phyloP scores from a whole-genome alignment of 1,284 basidiomycete species.

The Wolfiporia cocos region DNA sequence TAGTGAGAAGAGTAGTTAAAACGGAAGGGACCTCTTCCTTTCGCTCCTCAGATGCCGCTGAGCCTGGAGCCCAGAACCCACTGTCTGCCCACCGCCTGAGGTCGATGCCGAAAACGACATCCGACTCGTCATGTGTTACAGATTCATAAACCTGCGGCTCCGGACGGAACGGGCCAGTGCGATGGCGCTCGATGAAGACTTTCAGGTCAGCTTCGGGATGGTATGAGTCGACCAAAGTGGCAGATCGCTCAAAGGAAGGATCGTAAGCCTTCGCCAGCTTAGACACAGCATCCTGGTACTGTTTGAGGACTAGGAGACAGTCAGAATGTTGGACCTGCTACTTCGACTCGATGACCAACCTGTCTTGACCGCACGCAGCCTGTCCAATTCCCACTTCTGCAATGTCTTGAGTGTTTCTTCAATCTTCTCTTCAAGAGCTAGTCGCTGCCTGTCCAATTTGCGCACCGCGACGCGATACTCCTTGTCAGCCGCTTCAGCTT shows the following conservation, averaged over 20 bases:
- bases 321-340: constrained; percentile 6
- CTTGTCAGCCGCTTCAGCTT: constrained; percentile 75
- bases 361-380: constrained; percentile 78
- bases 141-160: constrained; percentile 80
- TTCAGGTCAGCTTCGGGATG: constrained; percentile 81
- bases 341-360: constrained; percentile 34
- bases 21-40: constrained; percentile 71
- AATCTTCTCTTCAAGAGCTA: constrained; percentile 79
- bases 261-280: constrained; percentile 65
- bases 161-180: constrained; percentile 87
- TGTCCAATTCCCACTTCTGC: constrained; percentile 82
- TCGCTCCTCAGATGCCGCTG: constrained; percentile 38
- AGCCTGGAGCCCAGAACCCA: constrained; percentile 41
- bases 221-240: constrained; percentile 73
- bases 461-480: constrained; percentile 72
- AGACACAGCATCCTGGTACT: constrained; percentile 75
- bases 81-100: constrained; percentile 82
- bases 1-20: constrained; percentile 61
- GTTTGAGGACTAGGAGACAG: constrained; percentile 61
- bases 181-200: constrained; percentile 82
- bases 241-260: constrained; percentile 61
- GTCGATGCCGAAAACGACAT: constrained; percentile 87
- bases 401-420: constrained; percentile 76
- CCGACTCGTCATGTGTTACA: constrained; percentile 71
- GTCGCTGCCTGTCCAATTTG: constrained; percentile 72